Conservation (phyloP, 2,329 filamentous ascomycete species). For the Albophoma yamanashiensis region DNA sequence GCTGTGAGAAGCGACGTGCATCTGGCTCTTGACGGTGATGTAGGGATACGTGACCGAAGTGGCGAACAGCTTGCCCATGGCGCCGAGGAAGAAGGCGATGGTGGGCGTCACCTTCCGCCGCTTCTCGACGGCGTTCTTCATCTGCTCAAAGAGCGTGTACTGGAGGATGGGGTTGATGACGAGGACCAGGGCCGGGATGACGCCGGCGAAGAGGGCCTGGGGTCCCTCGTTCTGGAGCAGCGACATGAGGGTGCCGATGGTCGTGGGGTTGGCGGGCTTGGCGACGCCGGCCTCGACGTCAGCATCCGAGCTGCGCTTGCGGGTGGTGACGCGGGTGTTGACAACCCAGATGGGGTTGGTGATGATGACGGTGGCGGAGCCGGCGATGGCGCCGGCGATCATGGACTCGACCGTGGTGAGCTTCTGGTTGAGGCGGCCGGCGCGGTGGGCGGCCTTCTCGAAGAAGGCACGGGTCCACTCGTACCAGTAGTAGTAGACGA, state of each 20-base stretch:
- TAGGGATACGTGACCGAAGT: conserved; percentile 95
- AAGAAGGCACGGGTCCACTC: conserved; percentile 91
- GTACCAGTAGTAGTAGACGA: conserved; percentile 99
- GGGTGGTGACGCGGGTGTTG: conserved; percentile 95
- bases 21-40: conserved; percentile 96
- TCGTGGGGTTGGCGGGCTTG: conserved; percentile 50
- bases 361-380: conserved; percentile 85
- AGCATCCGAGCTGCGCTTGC: conserved; percentile 47
- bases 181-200: conserved; percentile 82
- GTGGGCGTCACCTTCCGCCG: conserved; percentile 65
- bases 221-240: conserved; percentile 79
- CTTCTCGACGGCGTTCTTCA: conserved; percentile 83
- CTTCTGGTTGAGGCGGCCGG: conserved; percentile 65
- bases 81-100: conserved; percentile 83
- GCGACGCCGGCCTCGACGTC: conserved; percentile 27
- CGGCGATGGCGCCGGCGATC: conserved; percentile 88
- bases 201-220: conserved; percentile 77
- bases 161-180: conserved; percentile 98
- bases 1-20: conserved; percentile 77
- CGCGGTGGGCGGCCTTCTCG: conserved; percentile 61
- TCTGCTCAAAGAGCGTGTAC: conserved; percentile 97
- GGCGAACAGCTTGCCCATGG: conserved; percentile 86
- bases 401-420: conserved; percentile 90
- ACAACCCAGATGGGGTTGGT: conserved; percentile 99
- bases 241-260: conserved; percentile 68